Evolutionary conservation across 2,329 filamentous ascomycete species (phyloP).

Genomic region (Colletotrichum camelliae): DNA sequence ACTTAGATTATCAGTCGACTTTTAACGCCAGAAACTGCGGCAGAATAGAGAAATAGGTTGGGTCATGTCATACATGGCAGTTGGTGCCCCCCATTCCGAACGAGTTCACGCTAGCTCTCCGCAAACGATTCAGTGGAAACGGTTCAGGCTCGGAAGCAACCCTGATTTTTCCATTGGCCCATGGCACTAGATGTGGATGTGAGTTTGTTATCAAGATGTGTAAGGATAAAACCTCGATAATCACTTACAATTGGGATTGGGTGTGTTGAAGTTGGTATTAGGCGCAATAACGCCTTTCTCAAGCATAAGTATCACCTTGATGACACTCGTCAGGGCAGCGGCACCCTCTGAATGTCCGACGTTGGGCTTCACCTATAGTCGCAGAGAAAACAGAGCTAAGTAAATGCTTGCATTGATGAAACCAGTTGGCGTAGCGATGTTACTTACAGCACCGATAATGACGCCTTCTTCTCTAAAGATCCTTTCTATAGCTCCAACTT

Average conservation of each 20-base stretch:
- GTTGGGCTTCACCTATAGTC: conserved; percentile 37
- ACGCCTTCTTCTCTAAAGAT: conserved; percentile 32
- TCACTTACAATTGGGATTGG: conserved; percentile 10
- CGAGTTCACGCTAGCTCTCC: conserved; percentile 38
- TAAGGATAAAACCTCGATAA: neutral
- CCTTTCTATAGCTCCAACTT: conserved; percentile 37
- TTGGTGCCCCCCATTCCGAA: conserved; percentile 37
- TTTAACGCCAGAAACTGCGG: neutral
- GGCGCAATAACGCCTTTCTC: conserved; percentile 6
- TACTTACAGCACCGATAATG: conserved; percentile 32
- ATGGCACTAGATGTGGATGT: neutral
- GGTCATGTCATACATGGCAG: neutral
- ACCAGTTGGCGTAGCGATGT: neutral
- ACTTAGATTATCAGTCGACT: neutral
- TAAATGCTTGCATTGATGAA: neutral
- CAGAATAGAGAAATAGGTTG: neutral
- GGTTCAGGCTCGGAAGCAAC: conserved; percentile 28
- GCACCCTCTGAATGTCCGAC: conserved; percentile 41
- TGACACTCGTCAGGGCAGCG: conserved; percentile 31
- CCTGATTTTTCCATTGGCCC: conserved; percentile 21
- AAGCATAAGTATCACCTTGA: conserved; percentile 35
- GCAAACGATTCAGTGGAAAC: conserved; percentile 28
- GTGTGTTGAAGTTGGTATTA: conserved; percentile 15
- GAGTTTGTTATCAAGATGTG: neutral
- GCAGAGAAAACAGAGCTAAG: neutral